phyloP scores from a whole-genome alignment of 2,329 filamentous ascomycete genomes.

The Hysterium pulicare region DNA sequence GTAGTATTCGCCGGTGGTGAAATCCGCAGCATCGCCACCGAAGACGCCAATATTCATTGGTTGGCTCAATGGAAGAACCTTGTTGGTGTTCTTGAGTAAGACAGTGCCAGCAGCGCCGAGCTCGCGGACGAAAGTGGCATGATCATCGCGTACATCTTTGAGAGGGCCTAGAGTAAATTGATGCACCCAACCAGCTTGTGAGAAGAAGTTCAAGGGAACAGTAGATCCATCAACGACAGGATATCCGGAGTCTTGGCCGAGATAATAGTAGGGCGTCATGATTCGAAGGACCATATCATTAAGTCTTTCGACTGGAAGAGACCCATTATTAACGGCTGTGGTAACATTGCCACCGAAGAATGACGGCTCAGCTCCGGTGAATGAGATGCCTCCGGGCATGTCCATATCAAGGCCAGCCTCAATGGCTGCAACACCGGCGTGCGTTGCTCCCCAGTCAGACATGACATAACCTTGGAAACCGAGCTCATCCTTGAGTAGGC shows the following conservation, averaged over 20 bases:
- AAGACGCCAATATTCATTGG: conserved; percentile 44
- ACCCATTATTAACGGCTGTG: conserved; percentile 30
- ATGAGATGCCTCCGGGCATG: conserved; percentile 35
- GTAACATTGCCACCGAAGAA: conserved; percentile 35
- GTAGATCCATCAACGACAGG: conserved; percentile 31
- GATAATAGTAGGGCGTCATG: conserved; percentile 38
- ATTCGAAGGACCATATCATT: conserved; percentile 42
- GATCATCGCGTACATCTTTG: conserved; percentile 37
- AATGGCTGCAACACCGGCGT: conserved; percentile 43
- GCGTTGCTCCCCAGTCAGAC: conserved; percentile 45
- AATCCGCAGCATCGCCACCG: conserved; percentile 40
- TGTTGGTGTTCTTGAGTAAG: conserved; percentile 43
- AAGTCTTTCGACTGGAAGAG: conserved; percentile 31
- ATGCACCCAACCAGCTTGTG: conserved; percentile 16
- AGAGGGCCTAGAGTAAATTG: conserved; percentile 32
- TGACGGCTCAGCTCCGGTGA: conserved; percentile 12
- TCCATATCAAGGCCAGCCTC: conserved; percentile 50
- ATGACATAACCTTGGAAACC: conserved; percentile 47
- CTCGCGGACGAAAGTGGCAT: conserved; percentile 36
- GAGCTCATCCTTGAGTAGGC: conserved; percentile 50
- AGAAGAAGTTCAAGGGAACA: conserved; percentile 19
- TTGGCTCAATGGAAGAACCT: conserved; percentile 47
- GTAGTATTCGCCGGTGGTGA: conserved; percentile 47
- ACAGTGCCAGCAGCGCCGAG: conserved; percentile 36
- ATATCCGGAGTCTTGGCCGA: conserved; percentile 33